Conservation (phyloP, 208 protist species). For the Trypanosoma platydactyli region DNA sequence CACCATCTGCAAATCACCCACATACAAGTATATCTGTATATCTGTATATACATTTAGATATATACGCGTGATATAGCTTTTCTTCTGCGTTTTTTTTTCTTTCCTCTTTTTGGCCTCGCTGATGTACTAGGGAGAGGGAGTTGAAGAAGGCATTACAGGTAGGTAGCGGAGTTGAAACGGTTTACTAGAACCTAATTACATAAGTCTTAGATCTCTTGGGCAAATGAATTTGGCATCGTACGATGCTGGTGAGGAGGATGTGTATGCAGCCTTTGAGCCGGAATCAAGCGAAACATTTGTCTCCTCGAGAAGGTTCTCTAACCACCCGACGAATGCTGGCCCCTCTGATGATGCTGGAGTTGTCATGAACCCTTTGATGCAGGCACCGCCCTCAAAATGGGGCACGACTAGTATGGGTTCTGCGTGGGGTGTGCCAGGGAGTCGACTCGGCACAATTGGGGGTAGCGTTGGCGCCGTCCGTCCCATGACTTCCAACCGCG, state of each 20-base stretch:
- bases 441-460: conserved; percentile 67
- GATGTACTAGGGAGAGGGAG: background rate
- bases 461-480: conserved; percentile 49
- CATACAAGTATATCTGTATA: no score
- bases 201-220: background rate
- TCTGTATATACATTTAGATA: no score
- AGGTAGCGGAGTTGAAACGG: conserved; percentile 2
- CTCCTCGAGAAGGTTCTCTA: conserved; percentile 37
- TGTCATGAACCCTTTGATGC: conserved; percentile 64
- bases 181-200: background rate
- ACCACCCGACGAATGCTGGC: conserved; percentile 24
- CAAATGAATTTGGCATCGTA: background rate
- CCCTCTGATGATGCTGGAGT: conserved; percentile 11
- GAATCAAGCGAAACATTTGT: conserved; percentile 33
- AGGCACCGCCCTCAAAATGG: conserved; percentile 84
- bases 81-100: no score
- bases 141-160: conserved; percentile 13
- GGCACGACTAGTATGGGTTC: conserved; percentile 54
- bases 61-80: no score
- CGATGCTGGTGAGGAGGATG: conserved; percentile 51
- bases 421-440: conserved; percentile 67
- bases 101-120: conserved; percentile 6
- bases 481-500: conserved; percentile 94
- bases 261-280: conserved; percentile 77
- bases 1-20: no score